These are phyloP conservation scores for Neurospora sp. DNA, from an alignment of 2,329 filamentous ascomycete species.

Conservation along the genomic window DNA sequence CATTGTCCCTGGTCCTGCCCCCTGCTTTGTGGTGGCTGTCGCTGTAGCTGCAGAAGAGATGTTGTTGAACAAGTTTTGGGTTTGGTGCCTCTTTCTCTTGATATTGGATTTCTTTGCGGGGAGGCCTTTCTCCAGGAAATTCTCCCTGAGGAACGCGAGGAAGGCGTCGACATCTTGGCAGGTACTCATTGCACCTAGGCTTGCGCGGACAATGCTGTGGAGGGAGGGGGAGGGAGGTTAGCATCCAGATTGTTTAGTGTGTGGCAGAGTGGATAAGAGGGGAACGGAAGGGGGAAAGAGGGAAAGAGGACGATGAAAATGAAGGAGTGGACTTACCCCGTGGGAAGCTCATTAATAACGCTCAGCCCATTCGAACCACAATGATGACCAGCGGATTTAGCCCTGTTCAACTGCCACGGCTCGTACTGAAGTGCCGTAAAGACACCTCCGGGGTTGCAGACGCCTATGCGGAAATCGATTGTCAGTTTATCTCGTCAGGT, in stretches of 20 bases:
- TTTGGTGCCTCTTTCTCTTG: not conserved
- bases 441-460: conserved; percentile 38
- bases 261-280: not conserved
- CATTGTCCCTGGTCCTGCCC: not conserved
- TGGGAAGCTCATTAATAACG: conserved; percentile 42
- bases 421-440: conserved; percentile 39
- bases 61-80: not conserved
- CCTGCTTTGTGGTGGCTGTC: not conserved
- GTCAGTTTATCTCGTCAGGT: too few relatives aligned
- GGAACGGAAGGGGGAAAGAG: not conserved
- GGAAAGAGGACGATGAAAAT: not conserved
- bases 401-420: conserved; percentile 42
- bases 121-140: conserved; percentile 22
- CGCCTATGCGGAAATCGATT: conserved; percentile 22
- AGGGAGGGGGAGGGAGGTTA: not conserved
- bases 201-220: conserved; percentile 46
- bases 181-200: conserved; percentile 53
- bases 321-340: conserved; percentile 29
- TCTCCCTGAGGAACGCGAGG: conserved; percentile 33
- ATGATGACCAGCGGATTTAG: conserved; percentile 46
- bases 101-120: not conserved
- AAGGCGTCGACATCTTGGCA: conserved; percentile 41
- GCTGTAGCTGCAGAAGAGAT: not conserved
- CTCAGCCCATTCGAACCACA: conserved; percentile 43
- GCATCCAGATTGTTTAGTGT: not conserved